Base-by-base conservation (phyloP, 768 basidiomycete genomes). In the Phylloporus sp. region DNA sequence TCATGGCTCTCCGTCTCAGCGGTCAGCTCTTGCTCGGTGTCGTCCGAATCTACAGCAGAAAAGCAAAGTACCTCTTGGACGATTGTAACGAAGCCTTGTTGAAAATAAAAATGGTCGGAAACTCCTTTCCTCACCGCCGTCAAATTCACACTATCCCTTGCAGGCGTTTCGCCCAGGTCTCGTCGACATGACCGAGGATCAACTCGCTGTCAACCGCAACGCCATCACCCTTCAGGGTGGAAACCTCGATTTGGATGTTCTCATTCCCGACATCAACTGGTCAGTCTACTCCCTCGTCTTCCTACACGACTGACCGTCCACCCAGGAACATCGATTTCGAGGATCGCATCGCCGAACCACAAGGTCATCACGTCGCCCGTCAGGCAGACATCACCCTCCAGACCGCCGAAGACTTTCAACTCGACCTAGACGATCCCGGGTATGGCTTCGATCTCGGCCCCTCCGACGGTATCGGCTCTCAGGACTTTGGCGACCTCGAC, bases 11-110 rank as follows among this genome's bases (percentile, higher is more conserved):
- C 22, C 85, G 96, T 39, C 74, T 98, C n/a, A 96, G 91, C 35
- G 96, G 96, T 6, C 96, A 98, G 58, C 76, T 99, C 38, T 79
- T 99, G 44, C 80, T 99, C 34, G 96, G 96, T 56, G 95, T 99
- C 37, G 92, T 95, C 44, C 80, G 96, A 46, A 98, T 99, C 61
- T 99, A 99, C 68, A 93, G 91, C 60, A 78, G 95, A 35, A 99
- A 99, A 66, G 93, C 94, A 15, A 96, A 97, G 62, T 99, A 99
- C 67, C 78, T 99, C 4, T 71, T 97, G 52, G 96, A 99, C 60
- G 96, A 99, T 63, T 97, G 95, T 62, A 96, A 96, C 50, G 96
- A 99, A 65, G 93, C 95, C 0, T 70, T 98, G 35, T 72, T 94
- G 31, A 92, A 93, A 67, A 94, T 97, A 38, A 95, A 94, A 68